Evolutionary conservation across 345 rosid genomes (phyloP).

Genomic region (Raphanus sativus): DNA sequence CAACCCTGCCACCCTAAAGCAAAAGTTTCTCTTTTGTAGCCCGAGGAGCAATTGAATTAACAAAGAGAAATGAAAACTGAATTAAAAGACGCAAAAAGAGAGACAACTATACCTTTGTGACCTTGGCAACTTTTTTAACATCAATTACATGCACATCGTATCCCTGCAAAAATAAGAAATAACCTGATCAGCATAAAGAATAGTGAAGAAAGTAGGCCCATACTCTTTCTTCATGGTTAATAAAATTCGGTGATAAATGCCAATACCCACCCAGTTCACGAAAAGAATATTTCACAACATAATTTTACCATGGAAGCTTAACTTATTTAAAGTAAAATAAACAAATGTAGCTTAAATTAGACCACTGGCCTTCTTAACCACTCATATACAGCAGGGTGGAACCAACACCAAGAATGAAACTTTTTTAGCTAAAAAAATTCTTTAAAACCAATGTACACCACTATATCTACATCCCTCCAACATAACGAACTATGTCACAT

Average conservation of each 20-base stretch:
- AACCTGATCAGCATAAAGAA: neutral
- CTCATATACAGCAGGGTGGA: neutral
- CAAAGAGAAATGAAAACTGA: neutral
- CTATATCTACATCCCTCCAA: neutral
- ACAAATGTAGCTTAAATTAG: neutral
- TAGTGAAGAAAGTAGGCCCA: neutral
- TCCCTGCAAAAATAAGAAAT: slow-evolving; percentile 56
- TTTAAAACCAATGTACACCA: neutral
- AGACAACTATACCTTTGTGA: slow-evolving; percentile 69
- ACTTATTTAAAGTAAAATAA: neutral
- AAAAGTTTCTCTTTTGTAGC: slow-evolving; percentile 20
- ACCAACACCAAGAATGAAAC: neutral
- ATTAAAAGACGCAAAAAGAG: slow-evolving; percentile 5
- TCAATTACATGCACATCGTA: slow-evolving; percentile 84
- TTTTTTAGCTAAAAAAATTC: neutral
- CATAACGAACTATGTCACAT: neutral
- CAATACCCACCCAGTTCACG: neutral
- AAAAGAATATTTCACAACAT: slow-evolving; percentile 2
- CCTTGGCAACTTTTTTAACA: slow-evolving; percentile 87
- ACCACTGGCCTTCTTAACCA: neutral
- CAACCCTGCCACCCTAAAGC: slow-evolving; percentile 73
- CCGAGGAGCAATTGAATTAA: slow-evolving; percentile 4
- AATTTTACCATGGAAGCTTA: neutral
- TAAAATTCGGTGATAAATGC: neutral
- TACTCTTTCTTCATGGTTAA: neutral